Evolutionary conservation across 1,139 yeast species (phyloP), one percentile per base, ranked within the genome.

Genomic region (Saccharomyces hybrid): DNA sequence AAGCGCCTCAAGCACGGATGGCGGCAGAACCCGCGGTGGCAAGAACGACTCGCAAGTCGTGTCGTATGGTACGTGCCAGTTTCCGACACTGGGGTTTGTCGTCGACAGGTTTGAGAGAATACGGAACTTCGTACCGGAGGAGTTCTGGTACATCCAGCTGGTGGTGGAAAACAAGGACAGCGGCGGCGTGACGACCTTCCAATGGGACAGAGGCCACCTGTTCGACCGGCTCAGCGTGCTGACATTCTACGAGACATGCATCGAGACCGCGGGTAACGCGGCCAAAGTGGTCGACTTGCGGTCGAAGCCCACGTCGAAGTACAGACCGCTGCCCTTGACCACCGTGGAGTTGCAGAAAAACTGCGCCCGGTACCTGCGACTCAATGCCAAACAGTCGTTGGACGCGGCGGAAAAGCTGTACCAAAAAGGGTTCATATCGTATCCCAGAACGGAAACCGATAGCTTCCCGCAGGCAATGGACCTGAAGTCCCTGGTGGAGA

Each of bases 371-470:
- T 80, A 74, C 61, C 82, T 91, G 64, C 85, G 83, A 60, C 74
- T 89, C 77, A 81, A 89, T 64, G 95, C 99, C 1, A 91, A 91
- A 64, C 79, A 79, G 50, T 83, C 96, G 1, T 73, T 93, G 63
- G 89, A 83, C 55, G 81, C 85, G 0, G 98, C 99, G 0, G 99
- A 95, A 70, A 80, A 79, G 59, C 76, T 95, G 27, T 95, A 95
- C 67, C 90, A 86, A 55, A 76, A 80, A 53, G 99, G 99, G 0
- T 88, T 82, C 63, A 75, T 95, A 3, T 90, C 97, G 0, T 95
- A 95, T 65, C 99, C 99, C 2, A 85, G 99, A 74, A 95, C 99
- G 0, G 99, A 95, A 68, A 95, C 99, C 0, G 97, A 95, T 68
- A 80, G 74, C 29, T 95, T 88, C 64, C 96, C 96, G 1, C 69